Evolutionary conservation across 2,329 filamentous ascomycete species (phyloP), one percentile per base, ranked within the genome.

Genomic region (Paracorniculantispora psalliotae): DNA sequence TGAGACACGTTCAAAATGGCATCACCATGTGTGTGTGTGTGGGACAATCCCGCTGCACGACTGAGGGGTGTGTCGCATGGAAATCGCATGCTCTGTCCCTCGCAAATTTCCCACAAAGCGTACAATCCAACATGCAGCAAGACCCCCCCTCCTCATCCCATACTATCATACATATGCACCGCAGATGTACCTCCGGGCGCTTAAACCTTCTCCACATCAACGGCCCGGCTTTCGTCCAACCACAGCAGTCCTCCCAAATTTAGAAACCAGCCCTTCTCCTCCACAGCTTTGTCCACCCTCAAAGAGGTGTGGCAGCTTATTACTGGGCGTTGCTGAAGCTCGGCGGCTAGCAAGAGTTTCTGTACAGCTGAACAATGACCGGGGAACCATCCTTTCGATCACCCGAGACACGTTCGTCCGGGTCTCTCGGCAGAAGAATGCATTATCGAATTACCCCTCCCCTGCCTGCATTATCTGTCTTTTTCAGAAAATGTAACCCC

Each of bases 201-300:
- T 41, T 52, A 52, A 19, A 41, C 37, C 47, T 26, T 39, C 33
- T 21, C 19, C 23, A 47, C 13, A 28, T 21, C 23, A 26, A 28
- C 44, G 26, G 44, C 13, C 25, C 17, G 6, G 47, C 26, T 9
- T 15, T 15, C n/a, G 41, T 56, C 43, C 41, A 39, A 56, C 30
- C 53, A 56, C 33, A 19, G 9, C 15, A 41, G n/a, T 19, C 9
- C 28, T 30, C 26, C 53, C 53, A 56, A 56, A 56, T 56, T 26
- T 56, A 56, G 53, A 56, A 47, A 37, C 41, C 41, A 19, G 15
- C 21, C 21, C 15, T 21, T 9, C 15, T n/a, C 25, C 23, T 13
- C 10, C n/a, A 6, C 30, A 33, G 30, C 30, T 33, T 6, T 33
- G 6, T 12, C 30, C 30, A 33, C n/a, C n/a, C n/a, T n/a, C n/a